Evolutionary conservation across 2,329 filamentous ascomycete species (phyloP), one percentile per base, ranked within the genome.

Genomic region (Epichloe baconii): DNA sequence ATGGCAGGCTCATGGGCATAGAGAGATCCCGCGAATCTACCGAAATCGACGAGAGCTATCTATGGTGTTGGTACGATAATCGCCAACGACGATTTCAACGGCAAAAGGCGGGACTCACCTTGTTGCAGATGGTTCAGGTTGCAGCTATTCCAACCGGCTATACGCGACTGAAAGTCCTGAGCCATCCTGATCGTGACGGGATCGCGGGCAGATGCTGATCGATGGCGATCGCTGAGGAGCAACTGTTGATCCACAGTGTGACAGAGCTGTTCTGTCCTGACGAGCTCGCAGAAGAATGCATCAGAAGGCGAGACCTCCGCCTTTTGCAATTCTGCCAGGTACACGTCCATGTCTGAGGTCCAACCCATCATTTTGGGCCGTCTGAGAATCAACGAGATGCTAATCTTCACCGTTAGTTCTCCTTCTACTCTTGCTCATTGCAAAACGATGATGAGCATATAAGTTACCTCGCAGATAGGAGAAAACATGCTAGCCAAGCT

Each of bases 401-500:
- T 52, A 21, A 6, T 26, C 14, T 34, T 23, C 44, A 36, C 19
- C 26, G 26, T 34, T n/a, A 43, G 17, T 34, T n/a, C n/a, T 46
- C 15, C 35, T 7, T 45, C 4, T 38, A 8, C 12, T 38, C 12
- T 38, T n/a, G 36, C 36, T 14, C 15, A 38, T 36, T 26, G 34
- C 12, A 40, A 8, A 44, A 19, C n/a, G 31, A 26, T 6, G 14
- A 42, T 23, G 38, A 31, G 26, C 26, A 4, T 4, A 11, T 12
- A 19, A 11, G 14, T 17, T 35, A 51, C 50, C 50, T 51, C 31
- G 45, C 40, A 17, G 44, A 47, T 23, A 51, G 11, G 34, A 44
- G 44, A 51, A 48, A 51, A n/a, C 50, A 51, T 14, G 36, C 44
- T 2, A 51, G 44, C 50, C 50, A 51, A 15, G 50, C 44, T 26